These are phyloP conservation scores for Coffea canephora DNA, from an alignment of 257 asterid species.

Conservation along the genomic window DNA sequence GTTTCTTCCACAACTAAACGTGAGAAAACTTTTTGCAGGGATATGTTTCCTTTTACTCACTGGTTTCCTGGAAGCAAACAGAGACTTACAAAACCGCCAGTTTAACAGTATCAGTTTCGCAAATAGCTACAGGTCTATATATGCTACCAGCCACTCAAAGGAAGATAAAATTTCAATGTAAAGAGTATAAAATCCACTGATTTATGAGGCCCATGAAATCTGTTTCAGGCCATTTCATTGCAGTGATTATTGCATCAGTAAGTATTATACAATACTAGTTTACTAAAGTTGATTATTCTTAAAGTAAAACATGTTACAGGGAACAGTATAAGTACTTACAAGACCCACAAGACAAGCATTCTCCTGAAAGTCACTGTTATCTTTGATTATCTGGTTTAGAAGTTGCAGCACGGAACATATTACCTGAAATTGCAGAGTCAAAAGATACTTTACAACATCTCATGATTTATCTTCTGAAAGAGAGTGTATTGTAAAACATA, in stretches of 20 bases:
- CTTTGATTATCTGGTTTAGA: constrained; percentile 84
- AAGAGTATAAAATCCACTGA: neutral
- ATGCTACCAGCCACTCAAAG: neutral
- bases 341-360: constrained; percentile 98
- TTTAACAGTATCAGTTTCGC: neutral
- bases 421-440: constrained; percentile 45
- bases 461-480: neutral
- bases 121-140: neutral
- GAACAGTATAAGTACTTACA: constrained; percentile 51
- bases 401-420: constrained; percentile 91
- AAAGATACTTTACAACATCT: neutral
- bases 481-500: constrained; percentile 3
- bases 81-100: too few species aligned
- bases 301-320: neutral
- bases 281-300: neutral
- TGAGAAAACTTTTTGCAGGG: too few species aligned
- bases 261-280: neutral
- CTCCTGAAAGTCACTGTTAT: constrained; percentile 86
- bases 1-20: too few species aligned
- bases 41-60: too few species aligned
- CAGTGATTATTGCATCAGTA: neutral
- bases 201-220: neutral
- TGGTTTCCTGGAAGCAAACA: too few species aligned
- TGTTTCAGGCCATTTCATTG: neutral
- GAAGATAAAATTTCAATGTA: neutral